These are phyloP conservation scores for Penicillium sp. DNA, from an alignment of 2,329 filamentous ascomycete genomes.

Conservation along the genomic window DNA sequence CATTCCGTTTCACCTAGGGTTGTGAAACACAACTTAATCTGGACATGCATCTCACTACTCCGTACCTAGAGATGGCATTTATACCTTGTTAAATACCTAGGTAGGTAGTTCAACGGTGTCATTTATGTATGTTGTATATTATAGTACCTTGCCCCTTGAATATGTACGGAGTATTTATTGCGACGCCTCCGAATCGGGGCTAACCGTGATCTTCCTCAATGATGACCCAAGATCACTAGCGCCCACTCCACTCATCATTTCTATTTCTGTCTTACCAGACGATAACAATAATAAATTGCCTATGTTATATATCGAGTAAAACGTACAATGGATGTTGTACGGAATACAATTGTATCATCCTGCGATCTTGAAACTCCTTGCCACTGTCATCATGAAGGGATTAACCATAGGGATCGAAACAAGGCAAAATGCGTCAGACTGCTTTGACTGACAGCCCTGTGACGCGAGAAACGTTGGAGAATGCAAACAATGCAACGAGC, in stretches of 20 bases:
- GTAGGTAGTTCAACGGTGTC: too few relatives aligned
- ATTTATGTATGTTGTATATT: too few relatives aligned
- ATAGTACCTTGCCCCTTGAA: too few relatives aligned
- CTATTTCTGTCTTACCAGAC: not conserved
- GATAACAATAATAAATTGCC: too few relatives aligned
- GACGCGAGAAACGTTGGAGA: slow-evolving; percentile 18
- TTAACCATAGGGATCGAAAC: slow-evolving; percentile 12
- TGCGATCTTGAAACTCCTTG: not conserved
- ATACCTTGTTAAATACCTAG: too few relatives aligned
- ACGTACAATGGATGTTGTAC: too few relatives aligned
- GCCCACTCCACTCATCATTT: not conserved
- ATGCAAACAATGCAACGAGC: slow-evolving; percentile 9
- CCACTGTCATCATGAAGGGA: slow-evolving; percentile 15
- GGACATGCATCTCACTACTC: too few relatives aligned
- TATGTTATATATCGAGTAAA: too few relatives aligned
- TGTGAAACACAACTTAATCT: not conserved
- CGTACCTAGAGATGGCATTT: too few relatives aligned
- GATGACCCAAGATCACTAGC: not conserved
- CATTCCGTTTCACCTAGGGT: not conserved
- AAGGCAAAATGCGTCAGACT: slow-evolving; percentile 1
- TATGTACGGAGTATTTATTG: too few relatives aligned
- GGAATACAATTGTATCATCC: not conserved
- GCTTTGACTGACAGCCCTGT: slow-evolving; percentile 13
- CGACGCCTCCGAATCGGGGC: not conserved
- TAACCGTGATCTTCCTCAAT: not conserved